Evolutionary conservation across 164 flowering plant species (phyloP).

Genomic region (Annona squamosa): DNA sequence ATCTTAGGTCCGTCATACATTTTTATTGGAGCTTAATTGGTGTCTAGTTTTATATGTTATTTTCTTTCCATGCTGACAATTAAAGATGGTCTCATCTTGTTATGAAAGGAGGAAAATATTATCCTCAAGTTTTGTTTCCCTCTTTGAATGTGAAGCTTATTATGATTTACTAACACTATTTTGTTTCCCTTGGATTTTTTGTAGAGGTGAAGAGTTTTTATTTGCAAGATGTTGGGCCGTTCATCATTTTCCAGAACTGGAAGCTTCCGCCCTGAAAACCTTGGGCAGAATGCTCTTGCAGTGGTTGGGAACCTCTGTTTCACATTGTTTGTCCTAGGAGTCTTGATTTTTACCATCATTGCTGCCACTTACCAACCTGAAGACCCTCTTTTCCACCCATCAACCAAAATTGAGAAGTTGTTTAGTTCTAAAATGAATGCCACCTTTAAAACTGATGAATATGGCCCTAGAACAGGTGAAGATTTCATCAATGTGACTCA

Average conservation of each 20-base stretch:
- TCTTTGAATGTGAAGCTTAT: not conserved
- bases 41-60: too few species aligned
- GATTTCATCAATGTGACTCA: conserved; percentile 63
- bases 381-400: conserved; percentile 80
- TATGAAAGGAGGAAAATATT: not conserved
- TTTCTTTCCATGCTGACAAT: not conserved
- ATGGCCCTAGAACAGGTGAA: conserved; percentile 75
- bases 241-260: conserved; percentile 38
- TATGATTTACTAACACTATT: not conserved
- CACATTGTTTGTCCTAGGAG: conserved; percentile 60
- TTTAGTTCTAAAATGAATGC: conserved; percentile 73
- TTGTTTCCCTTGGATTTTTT: not conserved
- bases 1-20: too few species aligned
- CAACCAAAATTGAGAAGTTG: conserved; percentile 56
- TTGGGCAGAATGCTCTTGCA: conserved; percentile 67
- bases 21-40: too few species aligned
- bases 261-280: conserved; percentile 65
- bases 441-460: conserved; percentile 58
- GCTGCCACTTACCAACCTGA: conserved; percentile 88
- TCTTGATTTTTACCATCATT: conserved; percentile 73
- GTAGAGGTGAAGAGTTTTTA: not conserved
- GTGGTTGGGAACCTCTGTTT: conserved; percentile 75
- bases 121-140: not conserved
- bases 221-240: conserved; percentile 49
- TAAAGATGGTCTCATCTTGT: not conserved